Evolutionary conservation across 768 basidiomycete species (phyloP).

Genomic region (Suillus subaureus): DNA sequence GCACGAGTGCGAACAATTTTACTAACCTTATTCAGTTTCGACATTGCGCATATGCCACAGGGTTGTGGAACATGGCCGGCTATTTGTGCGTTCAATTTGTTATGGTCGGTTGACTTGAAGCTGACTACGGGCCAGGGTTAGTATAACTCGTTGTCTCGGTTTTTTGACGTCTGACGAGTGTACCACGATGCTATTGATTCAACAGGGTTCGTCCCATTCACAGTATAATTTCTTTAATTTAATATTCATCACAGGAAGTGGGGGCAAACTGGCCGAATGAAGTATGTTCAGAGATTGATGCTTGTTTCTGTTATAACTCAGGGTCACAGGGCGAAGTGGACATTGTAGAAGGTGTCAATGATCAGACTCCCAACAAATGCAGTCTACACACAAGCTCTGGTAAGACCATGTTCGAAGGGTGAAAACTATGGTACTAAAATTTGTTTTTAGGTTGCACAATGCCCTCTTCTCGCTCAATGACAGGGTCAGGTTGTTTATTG

Average conservation of each 20-base stretch:
- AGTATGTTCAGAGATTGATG: constrained; percentile 4
- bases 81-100: constrained; percentile 28
- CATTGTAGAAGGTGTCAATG: constrained; percentile 37
- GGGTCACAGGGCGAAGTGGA: constrained; percentile 32
- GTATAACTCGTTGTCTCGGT: constrained; percentile 9
- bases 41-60: constrained; percentile 39
- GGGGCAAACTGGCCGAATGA: constrained; percentile 23
- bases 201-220: constrained; percentile 25
- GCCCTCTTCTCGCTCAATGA: constrained; percentile 30
- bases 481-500: constrained; percentile 27
- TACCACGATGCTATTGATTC: neutral
- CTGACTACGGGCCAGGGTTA: constrained; percentile 25
- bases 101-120: neutral
- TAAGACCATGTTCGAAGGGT: neutral
- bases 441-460: constrained; percentile 30
- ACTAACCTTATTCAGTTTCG: constrained; percentile 26
- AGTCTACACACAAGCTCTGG: constrained; percentile 31
- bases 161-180: constrained; percentile 9
- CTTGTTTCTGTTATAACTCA: constrained; percentile 1
- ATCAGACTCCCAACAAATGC: constrained; percentile 28
- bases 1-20: neutral
- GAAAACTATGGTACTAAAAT: neutral
- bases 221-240: neutral
- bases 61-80: constrained; percentile 44
- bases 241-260: constrained; percentile 23